Base-by-base conservation (phyloP, 2,329 filamentous ascomycete genomes). In the Epichloe bromicola region DNA sequence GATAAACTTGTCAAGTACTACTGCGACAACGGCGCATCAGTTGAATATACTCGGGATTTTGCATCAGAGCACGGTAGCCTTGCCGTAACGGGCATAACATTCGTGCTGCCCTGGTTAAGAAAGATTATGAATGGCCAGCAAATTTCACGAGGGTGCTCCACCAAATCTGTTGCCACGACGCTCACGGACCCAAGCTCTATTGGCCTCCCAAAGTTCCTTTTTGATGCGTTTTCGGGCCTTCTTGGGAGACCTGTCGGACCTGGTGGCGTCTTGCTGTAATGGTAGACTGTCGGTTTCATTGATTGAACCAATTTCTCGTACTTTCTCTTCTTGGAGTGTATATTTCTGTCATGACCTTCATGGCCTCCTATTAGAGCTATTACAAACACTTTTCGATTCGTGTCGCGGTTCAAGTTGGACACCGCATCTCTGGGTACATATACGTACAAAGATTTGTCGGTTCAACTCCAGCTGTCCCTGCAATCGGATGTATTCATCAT, bases 21-120 rank as follows among this genome's bases (percentile, higher is more conserved):
- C 46, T 52, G 50, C 46, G n/a, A 20, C 20, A 48, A 38, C 5
- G 50, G 50, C n/a, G 40, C 37, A 10, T 20, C 38, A 14, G 50
- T 52, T 11, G 34, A 52, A 19, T 52, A 52, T 14, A 14, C 17
- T 3, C 36, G 50, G 4, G 50, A 51, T 12, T 19, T 38, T 3
- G 37, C 19, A 4, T 51, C 50, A 4, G 23, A 30, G 2, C 45
- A 53, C 36, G 23, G 17, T 19, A 36, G n/a, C 19, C 30, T 51
- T 8, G 37, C 26, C n/a, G 10, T 51, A 3, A 51, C 48, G 14
- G 33, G 30, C 15, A 4, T 26, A 8, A 44, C 48, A 2, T 20
- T 30, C 5, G 48, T 45, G 7, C 12, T 45, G 34, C 41, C 48
- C 4, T 50, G 48, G 48, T 36, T 50, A 34, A 23, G 10, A 37